Conservation (phyloP, 2,329 filamentous ascomycete species). For the Zopfia rhizophila region DNA sequence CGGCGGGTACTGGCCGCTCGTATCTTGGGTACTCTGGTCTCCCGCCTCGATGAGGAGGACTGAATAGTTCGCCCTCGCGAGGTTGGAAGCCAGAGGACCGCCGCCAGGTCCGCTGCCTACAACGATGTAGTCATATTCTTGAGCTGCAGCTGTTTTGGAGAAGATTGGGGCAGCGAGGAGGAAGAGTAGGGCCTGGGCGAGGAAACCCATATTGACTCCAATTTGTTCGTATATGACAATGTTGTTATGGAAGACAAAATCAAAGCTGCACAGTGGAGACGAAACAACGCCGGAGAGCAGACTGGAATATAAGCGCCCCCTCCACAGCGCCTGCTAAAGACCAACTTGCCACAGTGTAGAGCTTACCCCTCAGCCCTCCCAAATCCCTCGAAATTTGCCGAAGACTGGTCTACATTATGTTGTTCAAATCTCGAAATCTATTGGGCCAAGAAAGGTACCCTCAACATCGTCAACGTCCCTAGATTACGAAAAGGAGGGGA, state of each 20-base stretch:
- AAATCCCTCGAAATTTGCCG: constrained; percentile 8
- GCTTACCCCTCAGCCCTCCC: constrained; percentile 7
- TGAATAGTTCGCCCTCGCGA: constrained; percentile 66
- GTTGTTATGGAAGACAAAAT: too few relatives aligned
- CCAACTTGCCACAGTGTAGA: too few relatives aligned
- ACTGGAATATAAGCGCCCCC: too few relatives aligned
- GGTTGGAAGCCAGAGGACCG: constrained; percentile 55
- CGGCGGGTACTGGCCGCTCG: constrained; percentile 38
- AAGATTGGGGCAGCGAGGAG: constrained; percentile 16
- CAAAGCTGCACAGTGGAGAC: too few relatives aligned
- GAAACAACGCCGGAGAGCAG: too few relatives aligned
- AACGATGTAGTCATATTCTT: constrained; percentile 68
- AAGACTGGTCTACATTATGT: too few relatives aligned
- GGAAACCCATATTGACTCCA: constrained; percentile 29
- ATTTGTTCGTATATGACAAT: too few relatives aligned
- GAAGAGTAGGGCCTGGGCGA: constrained; percentile 19
- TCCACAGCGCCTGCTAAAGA: too few relatives aligned
- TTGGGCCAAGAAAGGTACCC: too few relatives aligned
- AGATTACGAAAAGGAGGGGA: too few relatives aligned
- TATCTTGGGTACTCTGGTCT: constrained; percentile 62
- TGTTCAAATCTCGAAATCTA: too few relatives aligned
- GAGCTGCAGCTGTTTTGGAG: constrained; percentile 10
- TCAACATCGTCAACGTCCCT: too few relatives aligned
- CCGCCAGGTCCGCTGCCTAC: constrained; percentile 60
- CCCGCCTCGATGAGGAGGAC: constrained; percentile 70